Conservation (phyloP, 2,329 filamentous ascomycete genomes). For the Pyrenophora teres region DNA sequence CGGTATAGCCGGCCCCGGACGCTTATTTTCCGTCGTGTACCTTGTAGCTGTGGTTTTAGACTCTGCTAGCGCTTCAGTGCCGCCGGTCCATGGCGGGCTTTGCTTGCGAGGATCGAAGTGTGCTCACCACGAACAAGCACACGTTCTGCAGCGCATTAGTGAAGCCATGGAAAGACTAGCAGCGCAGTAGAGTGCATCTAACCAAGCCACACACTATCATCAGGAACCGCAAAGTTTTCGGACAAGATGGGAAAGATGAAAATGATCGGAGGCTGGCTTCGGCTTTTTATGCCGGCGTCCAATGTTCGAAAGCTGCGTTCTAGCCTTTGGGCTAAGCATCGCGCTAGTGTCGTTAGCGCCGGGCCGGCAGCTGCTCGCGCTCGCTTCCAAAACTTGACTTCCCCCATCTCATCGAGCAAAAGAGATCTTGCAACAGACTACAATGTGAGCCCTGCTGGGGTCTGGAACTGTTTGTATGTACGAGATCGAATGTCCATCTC, state of each 20-base stretch:
- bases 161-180: no score
- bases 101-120: no score
- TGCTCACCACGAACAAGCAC: no score
- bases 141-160: no score
- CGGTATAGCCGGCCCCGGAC: background rate
- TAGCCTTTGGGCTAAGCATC: background rate
- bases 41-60: constrained; percentile 3
- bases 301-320: background rate
- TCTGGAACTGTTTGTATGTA: constrained; percentile 1
- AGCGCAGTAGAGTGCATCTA: no score
- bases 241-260: background rate
- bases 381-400: background rate
- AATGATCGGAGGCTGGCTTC: constrained; percentile 1
- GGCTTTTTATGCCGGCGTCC: background rate
- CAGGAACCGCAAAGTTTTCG: background rate
- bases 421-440: background rate
- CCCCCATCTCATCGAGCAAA: background rate
- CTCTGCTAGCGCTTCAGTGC: background rate
- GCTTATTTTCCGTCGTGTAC: constrained; percentile 1
- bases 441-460: background rate
- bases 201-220: no score
- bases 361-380: background rate
- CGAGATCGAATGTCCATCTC: background rate
- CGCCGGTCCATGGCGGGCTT: no score
- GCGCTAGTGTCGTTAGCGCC: background rate